Conservation (phyloP, 106 monocot species). For the Agapanthus africanus region DNA sequence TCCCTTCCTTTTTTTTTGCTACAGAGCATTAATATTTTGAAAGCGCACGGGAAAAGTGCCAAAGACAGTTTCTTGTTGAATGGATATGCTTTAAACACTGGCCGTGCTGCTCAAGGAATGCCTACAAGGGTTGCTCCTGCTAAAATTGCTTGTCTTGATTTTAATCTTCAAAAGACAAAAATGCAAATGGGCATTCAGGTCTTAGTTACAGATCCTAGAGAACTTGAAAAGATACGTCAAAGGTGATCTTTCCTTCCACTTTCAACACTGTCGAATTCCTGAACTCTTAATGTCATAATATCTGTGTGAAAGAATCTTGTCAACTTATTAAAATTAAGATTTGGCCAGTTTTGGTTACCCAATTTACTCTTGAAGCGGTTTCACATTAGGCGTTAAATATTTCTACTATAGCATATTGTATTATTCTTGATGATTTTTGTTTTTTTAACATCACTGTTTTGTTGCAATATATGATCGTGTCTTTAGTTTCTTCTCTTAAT, state of each 20-base stretch:
- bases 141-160: constrained; percentile 96
- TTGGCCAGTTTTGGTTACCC: too few relatives aligned
- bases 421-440: background rate
- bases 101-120: constrained; percentile 99
- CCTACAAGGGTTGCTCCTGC: constrained; percentile 86
- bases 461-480: too few relatives aligned
- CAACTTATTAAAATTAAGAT: background rate
- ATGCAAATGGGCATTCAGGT: constrained; percentile 99
- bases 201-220: constrained; percentile 86
- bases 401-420: background rate
- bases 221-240: constrained; percentile 97
- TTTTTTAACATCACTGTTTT: too few relatives aligned
- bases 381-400: background rate
- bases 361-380: too few relatives aligned
- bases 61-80: constrained; percentile 93
- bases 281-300: background rate
- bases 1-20: constrained; percentile 7
- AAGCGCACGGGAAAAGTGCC: constrained; percentile 97
- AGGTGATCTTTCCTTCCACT: constrained; percentile 34
- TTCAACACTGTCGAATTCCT: background rate
- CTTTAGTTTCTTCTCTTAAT: background rate
- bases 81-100: constrained; percentile 95
- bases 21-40: constrained; percentile 93
- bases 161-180: constrained; percentile 98
- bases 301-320: background rate